A percentile compares a stretch with the other conserved stretches of the same genome.
phyloP scores from a whole-genome alignment of 306 rosid genomes.

The Potentilla sterilis region DNA sequence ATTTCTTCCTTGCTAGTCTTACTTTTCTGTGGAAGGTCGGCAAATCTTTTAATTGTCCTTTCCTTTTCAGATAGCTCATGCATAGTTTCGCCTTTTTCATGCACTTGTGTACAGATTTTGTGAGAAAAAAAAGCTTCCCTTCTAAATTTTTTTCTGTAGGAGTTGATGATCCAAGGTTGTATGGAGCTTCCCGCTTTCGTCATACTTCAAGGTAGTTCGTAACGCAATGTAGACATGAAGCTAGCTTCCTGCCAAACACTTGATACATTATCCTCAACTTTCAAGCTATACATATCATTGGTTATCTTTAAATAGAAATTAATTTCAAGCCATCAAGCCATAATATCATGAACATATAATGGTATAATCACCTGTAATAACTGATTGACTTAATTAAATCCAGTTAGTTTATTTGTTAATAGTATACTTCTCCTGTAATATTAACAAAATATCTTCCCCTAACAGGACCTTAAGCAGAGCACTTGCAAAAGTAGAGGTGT shows the following conservation, averaged over 20 bases:
- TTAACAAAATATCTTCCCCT: neutral
- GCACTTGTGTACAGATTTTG: neutral
- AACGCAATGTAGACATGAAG: neutral
- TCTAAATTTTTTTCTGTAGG: neutral
- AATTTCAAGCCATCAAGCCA: too few relatives aligned
- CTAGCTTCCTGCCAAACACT: neutral
- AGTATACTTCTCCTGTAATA: neutral
- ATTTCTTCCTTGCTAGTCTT: neutral
- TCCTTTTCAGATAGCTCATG: neutral
- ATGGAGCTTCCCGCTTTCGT: conserved; percentile 2
- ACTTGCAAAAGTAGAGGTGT: neutral
- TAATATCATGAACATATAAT: too few relatives aligned
- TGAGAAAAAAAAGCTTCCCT: neutral
- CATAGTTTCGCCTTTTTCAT: neutral
- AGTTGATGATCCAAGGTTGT: neutral
- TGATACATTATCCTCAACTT: neutral
- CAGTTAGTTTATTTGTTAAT: too few relatives aligned
- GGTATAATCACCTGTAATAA: too few relatives aligned
- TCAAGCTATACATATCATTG: neutral
- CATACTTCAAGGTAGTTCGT: neutral
- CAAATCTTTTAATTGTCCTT: neutral
- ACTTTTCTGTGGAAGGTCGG: neutral
- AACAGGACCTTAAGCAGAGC: neutral
- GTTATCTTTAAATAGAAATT: neutral
- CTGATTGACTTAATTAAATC: too few relatives aligned